phyloP scores from a whole-genome alignment of 1,139 yeast genomes.

The Candida sojae region DNA sequence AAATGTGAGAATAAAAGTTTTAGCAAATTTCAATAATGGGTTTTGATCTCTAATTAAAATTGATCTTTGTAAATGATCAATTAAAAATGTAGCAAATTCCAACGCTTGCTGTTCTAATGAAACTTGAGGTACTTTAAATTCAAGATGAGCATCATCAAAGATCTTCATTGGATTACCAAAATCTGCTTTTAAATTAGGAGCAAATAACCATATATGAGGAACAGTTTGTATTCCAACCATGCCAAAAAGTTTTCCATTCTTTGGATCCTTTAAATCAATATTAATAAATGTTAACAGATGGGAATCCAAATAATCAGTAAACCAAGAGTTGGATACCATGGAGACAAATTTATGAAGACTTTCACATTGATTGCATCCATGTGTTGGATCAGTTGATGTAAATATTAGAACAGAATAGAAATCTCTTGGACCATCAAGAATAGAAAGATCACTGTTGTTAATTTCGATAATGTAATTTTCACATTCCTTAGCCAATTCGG shows the following conservation, averaged over 20 bases:
- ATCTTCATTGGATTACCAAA: slow-evolving; percentile 25
- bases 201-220: slow-evolving; percentile 68
- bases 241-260: slow-evolving; percentile 36
- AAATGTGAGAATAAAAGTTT: slow-evolving; percentile 50
- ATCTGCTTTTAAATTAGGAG: slow-evolving; percentile 38
- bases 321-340: slow-evolving; percentile 46
- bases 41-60: slow-evolving; percentile 45
- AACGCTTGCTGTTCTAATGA: slow-evolving; percentile 32
- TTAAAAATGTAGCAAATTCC: slow-evolving; percentile 55
- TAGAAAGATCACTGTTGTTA: slow-evolving; percentile 29
- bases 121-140: slow-evolving; percentile 33
- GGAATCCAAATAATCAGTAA: slow-evolving; percentile 38
- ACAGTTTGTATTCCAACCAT: slow-evolving; percentile 46
- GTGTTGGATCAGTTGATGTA: slow-evolving; percentile 36
- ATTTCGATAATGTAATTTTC: slow-evolving; percentile 26
- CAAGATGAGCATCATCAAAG: slow-evolving; percentile 30
- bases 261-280: slow-evolving; percentile 50
- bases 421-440: slow-evolving; percentile 36
- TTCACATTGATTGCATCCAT: slow-evolving; percentile 34
- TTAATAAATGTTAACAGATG: slow-evolving; percentile 46
- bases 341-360: slow-evolving; percentile 24
- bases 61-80: slow-evolving; percentile 42
- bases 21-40: slow-evolving; percentile 41
- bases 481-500: slow-evolving; percentile 5
- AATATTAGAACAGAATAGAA: slow-evolving; percentile 37